Evolutionary conservation across 805 yeast species (phyloP).

Genomic region (Priceomyces haplophilus): DNA sequence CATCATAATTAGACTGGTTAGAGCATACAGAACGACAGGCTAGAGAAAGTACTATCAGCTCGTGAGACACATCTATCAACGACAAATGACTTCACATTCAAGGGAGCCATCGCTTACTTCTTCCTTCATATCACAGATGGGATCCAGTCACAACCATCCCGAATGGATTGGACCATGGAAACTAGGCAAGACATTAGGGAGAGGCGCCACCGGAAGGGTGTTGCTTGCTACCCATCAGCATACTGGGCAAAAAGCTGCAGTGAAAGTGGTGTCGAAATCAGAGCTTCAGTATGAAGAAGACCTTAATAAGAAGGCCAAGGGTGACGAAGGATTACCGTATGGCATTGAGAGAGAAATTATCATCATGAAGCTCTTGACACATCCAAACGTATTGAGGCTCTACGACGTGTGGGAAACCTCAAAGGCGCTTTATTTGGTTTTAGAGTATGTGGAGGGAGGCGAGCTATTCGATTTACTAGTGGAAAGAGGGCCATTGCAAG

Average conservation of each 20-base stretch:
- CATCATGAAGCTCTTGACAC: slow-evolving; percentile 92
- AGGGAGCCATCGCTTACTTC: slow-evolving; percentile 63
- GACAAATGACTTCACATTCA: slow-evolving; percentile 40
- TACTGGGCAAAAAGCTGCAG: slow-evolving; percentile 78
- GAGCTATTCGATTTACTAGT: slow-evolving; percentile 91
- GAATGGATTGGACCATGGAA: slow-evolving; percentile 77
- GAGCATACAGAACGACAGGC: not conserved
- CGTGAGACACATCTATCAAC: not conserved
- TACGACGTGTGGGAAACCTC: slow-evolving; percentile 91
- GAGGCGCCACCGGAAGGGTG: slow-evolving; percentile 82
- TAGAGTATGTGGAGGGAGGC: slow-evolving; percentile 97
- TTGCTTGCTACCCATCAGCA: slow-evolving; percentile 65
- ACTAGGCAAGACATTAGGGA: slow-evolving; percentile 72
- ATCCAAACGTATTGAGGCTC: slow-evolving; percentile 87
- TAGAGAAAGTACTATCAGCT: not conserved
- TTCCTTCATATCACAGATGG: slow-evolving; percentile 46
- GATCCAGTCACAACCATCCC: slow-evolving; percentile 44
- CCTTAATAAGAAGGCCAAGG: slow-evolving; percentile 6
- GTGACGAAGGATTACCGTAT: slow-evolving; percentile 70
- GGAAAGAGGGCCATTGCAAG: slow-evolving; percentile 83
- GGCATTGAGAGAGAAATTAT: slow-evolving; percentile 97
- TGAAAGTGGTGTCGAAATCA: slow-evolving; percentile 74
- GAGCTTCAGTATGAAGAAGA: slow-evolving; percentile 39
- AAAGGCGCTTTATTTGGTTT: slow-evolving; percentile 75
- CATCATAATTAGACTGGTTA: not conserved